phyloP scores from a whole-genome alignment of 2,329 filamentous ascomycete species.

The Colletotrichum tabaci region DNA sequence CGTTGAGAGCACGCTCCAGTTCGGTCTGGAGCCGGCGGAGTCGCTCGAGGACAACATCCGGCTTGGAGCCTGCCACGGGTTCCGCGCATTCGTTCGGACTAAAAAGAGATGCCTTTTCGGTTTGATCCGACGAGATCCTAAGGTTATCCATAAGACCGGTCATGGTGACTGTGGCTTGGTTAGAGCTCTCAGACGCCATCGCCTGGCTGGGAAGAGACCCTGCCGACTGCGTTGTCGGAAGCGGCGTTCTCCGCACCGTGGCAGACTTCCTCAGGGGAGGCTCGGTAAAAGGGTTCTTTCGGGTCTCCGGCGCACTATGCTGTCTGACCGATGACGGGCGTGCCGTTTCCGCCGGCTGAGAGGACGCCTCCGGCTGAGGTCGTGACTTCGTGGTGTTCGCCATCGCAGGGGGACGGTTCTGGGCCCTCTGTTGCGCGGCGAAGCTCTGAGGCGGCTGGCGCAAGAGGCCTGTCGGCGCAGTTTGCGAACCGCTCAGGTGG shows the following conservation, averaged over 20 bases:
- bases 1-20: slow-evolving; percentile 74
- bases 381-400: slow-evolving; percentile 49
- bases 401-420: slow-evolving; percentile 60
- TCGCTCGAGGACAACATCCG: slow-evolving; percentile 70
- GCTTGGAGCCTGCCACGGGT: slow-evolving; percentile 66
- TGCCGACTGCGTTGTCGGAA: slow-evolving; percentile 42
- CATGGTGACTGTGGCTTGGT: slow-evolving; percentile 34
- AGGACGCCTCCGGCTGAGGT: slow-evolving; percentile 41
- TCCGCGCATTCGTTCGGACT: slow-evolving; percentile 67
- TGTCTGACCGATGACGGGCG: slow-evolving; percentile 38
- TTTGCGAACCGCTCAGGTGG: slow-evolving; percentile 51
- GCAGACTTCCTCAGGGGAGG: slow-evolving; percentile 35
- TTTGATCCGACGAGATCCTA: slow-evolving; percentile 43
- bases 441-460: slow-evolving; percentile 75
- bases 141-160: slow-evolving; percentile 44
- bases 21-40: slow-evolving; percentile 72
- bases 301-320: slow-evolving; percentile 35
- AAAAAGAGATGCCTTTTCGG: slow-evolving; percentile 67
- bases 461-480: slow-evolving; percentile 60
- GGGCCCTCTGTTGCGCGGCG: slow-evolving; percentile 75
- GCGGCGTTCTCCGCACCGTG: slow-evolving; percentile 32
- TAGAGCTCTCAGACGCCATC: slow-evolving; percentile 25
- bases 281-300: slow-evolving; percentile 34
- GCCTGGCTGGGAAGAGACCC: slow-evolving; percentile 35
- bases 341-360: slow-evolving; percentile 30